These are phyloP conservation scores for Collybia sp. DNA, from an alignment of 768 basidiomycete species.

Conservation along the genomic window DNA sequence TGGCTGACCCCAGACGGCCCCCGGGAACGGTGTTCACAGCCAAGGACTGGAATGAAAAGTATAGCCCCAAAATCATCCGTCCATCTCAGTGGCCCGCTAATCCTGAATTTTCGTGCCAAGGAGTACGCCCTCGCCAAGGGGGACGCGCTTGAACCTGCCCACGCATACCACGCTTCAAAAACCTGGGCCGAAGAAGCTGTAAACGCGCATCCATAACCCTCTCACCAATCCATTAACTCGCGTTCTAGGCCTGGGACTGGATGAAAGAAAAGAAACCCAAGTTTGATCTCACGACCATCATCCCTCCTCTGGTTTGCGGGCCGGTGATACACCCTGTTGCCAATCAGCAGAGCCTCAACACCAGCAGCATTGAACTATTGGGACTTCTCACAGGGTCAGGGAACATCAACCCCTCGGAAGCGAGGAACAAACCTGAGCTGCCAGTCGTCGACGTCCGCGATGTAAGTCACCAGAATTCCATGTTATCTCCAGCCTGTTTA, in stretches of 20 bases:
- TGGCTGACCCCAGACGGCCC: neutral
- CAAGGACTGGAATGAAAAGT: conserved; percentile 4
- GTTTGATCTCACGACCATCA: neutral
- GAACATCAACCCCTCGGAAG: neutral
- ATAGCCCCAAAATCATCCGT: neutral
- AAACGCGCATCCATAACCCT: neutral
- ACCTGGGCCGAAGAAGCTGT: conserved; percentile 1
- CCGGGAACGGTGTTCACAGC: conserved; percentile 1
- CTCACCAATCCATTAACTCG: too few relatives aligned
- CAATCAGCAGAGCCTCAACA: neutral
- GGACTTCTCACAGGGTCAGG: neutral
- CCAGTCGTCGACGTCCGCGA: conserved; percentile 1
- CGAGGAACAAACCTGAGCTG: neutral
- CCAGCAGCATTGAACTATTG: neutral
- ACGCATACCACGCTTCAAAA: neutral
- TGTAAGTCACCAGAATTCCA: neutral
- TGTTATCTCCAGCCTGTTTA: neutral
- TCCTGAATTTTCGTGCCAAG: neutral
- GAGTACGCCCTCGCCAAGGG: neutral
- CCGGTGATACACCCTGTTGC: neutral
- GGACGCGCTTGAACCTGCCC: neutral
- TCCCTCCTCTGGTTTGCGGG: conserved; percentile 1
- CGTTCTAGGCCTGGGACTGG: conserved; percentile 1
- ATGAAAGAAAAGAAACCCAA: neutral
- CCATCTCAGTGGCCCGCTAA: neutral